phyloP scores from a whole-genome alignment of 176 grass and related monocot genomes.

The Bolboschoenus planiculmis region DNA sequence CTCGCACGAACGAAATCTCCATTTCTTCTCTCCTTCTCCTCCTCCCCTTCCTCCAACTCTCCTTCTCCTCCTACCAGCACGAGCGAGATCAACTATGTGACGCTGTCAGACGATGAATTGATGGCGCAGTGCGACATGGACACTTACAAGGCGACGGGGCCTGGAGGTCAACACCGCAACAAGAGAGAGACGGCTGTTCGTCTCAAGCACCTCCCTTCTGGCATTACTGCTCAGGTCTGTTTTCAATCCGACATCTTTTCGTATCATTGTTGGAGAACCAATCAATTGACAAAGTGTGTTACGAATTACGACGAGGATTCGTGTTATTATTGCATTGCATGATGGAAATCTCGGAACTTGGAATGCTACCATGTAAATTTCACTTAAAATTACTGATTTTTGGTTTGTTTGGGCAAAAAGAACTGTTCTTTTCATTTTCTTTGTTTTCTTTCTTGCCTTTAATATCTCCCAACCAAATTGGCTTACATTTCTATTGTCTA shows the following conservation, averaged over 20 bases:
- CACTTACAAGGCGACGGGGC: constrained; percentile 82
- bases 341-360: neutral
- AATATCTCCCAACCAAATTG: neutral
- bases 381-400: neutral
- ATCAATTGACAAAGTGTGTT: neutral
- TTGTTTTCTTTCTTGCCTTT: neutral
- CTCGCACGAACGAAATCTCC: constrained; percentile 9
- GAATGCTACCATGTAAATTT: neutral
- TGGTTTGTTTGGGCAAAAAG: neutral
- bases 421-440: neutral
- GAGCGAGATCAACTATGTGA: constrained; percentile 29
- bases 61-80: constrained; percentile 26
- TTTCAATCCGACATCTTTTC: neutral
- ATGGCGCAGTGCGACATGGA: constrained; percentile 82
- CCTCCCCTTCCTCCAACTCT: constrained; percentile 21
- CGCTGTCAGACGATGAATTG: constrained; percentile 60
- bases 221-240: constrained; percentile 68
- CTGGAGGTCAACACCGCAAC: constrained; percentile 95
- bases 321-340: neutral
- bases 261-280: neutral
- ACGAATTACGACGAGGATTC: neutral
- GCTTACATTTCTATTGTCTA: neutral
- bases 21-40: constrained; percentile 23
- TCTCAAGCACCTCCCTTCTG: constrained; percentile 71
- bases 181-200: constrained; percentile 90